phyloP scores from a whole-genome alignment of 2,329 filamentous ascomycete genomes.

The Didymella exigua region DNA sequence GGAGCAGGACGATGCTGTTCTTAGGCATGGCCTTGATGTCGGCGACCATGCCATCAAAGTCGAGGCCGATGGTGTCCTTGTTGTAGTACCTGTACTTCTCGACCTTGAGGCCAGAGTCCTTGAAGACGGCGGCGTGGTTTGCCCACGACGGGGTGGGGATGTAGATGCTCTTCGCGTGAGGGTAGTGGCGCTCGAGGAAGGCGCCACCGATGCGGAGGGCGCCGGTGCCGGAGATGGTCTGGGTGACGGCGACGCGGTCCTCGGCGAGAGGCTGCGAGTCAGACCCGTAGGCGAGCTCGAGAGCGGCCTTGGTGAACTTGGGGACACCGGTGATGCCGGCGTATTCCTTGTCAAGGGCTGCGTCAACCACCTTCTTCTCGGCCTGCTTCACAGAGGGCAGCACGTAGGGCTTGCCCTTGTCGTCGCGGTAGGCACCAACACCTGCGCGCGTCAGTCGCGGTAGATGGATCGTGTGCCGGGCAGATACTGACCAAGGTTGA shows the following conservation, averaged over 20 bases:
- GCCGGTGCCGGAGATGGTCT: constrained; percentile 97
- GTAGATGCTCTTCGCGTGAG: constrained; percentile 92
- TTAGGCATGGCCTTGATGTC: constrained; percentile 89
- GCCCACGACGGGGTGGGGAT: constrained; percentile 97
- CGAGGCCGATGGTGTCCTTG: constrained; percentile 96
- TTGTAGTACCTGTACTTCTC: constrained; percentile 99
- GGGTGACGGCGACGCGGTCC: constrained; percentile 84
- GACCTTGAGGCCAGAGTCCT: constrained; percentile 86
- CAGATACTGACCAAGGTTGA: constrained; percentile 82
- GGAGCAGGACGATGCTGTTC: constrained; percentile 88
- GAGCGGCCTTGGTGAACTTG: constrained; percentile 90
- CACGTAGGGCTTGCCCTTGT: constrained; percentile 97
- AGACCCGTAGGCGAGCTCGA: constrained; percentile 85
- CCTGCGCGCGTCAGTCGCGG: constrained; percentile 57
- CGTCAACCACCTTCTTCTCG: constrained; percentile 81
- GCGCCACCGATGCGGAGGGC: constrained; percentile 92
- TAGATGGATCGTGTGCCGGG: not conserved
- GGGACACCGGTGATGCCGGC: constrained; percentile 96
- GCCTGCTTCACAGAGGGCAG: constrained; percentile 90
- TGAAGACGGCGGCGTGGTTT: constrained; percentile 97
- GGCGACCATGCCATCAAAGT: constrained; percentile 90
- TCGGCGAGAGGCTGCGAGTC: constrained; percentile 76
- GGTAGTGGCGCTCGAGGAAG: constrained; percentile 91
- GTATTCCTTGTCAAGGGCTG: constrained; percentile 92
- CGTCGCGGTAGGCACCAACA: constrained; percentile 97